phyloP scores from a whole-genome alignment of 1,284 basidiomycete genomes.

The Sanghuangporus sanghuang region DNA sequence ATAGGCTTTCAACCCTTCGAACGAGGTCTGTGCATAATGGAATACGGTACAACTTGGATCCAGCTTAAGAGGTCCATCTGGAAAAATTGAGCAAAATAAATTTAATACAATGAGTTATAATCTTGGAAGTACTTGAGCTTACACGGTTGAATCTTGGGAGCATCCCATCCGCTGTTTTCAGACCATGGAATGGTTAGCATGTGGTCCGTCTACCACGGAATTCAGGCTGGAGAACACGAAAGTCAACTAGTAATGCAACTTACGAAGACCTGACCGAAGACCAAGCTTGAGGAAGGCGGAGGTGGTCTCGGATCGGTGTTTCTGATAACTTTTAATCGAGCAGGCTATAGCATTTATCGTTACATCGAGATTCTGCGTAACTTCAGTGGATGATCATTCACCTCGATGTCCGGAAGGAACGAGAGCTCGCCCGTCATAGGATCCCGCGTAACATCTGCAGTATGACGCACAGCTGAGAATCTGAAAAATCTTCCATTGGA shows the following conservation, averaged over 20 bases:
- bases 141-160: conserved; percentile 85
- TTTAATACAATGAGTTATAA: neutral
- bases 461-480: conserved; percentile 1
- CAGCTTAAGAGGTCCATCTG: conserved; percentile 71
- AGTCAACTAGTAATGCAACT: conserved; percentile 24
- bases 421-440: conserved; percentile 43
- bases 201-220: conserved; percentile 71
- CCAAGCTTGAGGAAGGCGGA: conserved; percentile 49
- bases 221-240: neutral
- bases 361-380: neutral
- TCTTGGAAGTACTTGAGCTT: conserved; percentile 22
- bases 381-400: conserved; percentile 22
- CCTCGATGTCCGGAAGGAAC: conserved; percentile 39
- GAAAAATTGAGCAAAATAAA: neutral
- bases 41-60: conserved; percentile 86
- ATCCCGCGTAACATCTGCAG: conserved; percentile 25
- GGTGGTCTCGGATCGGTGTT: conserved; percentile 46
- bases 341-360: conserved; percentile 34
- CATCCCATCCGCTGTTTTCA: conserved; percentile 70
- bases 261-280: conserved; percentile 71
- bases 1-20: conserved; percentile 98
- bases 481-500: neutral
- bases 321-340: conserved; percentile 42
- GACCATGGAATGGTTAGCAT: conserved; percentile 89
- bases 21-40: conserved; percentile 89